A percentile compares a stretch with the other conserved stretches of the same genome.
phyloP scores from a whole-genome alignment of 176 grass and related monocot genomes.

The Oryza coarctata region DNA sequence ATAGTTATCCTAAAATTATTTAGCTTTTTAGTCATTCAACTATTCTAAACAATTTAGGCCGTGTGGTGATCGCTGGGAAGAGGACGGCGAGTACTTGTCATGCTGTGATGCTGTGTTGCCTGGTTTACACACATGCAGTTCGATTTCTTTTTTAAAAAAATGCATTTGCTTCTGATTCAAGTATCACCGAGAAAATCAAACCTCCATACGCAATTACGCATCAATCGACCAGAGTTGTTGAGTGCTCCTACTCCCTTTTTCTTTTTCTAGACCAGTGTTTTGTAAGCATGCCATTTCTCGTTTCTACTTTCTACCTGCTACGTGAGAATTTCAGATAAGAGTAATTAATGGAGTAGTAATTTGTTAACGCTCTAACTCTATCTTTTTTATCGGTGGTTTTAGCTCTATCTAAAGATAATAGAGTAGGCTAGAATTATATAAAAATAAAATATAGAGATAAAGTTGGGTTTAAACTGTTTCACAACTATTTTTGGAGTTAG shows the following conservation, averaged over 20 bases:
- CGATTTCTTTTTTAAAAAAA: neutral
- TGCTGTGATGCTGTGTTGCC: neutral
- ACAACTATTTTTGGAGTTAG: too few relatives aligned
- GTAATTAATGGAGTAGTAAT: neutral
- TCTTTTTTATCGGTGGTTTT: too few relatives aligned
- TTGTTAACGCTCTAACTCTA: too few relatives aligned
- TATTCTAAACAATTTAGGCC: neutral
- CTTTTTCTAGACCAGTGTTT: neutral
- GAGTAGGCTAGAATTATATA: too few relatives aligned
- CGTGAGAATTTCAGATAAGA: neutral
- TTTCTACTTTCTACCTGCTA: neutral
- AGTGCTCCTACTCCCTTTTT: neutral
- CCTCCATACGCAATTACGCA: neutral
- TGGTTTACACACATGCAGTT: neutral
- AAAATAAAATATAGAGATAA: too few relatives aligned
- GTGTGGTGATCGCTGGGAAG: neutral
- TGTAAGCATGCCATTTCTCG: neutral
- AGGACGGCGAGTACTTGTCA: neutral
- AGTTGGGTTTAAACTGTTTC: too few relatives aligned
- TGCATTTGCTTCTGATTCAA: neutral
- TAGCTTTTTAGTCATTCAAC: too few relatives aligned
- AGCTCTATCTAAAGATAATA: too few relatives aligned
- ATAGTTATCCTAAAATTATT: too few relatives aligned
- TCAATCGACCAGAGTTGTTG: neutral
- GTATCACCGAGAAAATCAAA: neutral